phyloP scores from a whole-genome alignment of 768 basidiomycete species.

The Chalciporus chontae region DNA sequence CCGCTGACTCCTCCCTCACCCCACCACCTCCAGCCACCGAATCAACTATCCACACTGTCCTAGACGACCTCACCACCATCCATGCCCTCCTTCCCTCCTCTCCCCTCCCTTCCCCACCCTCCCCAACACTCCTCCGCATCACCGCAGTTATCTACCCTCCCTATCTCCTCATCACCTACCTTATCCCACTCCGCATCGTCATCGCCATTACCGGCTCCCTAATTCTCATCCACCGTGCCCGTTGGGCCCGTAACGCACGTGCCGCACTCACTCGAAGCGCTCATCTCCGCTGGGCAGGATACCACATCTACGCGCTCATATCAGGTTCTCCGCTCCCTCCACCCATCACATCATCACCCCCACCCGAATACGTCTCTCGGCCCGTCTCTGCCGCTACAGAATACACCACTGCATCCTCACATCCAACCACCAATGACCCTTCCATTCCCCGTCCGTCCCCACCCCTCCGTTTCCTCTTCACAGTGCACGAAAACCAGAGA shows the following conservation, averaged over 20 bases:
- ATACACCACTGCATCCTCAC: conserved; percentile 15
- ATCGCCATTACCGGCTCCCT: conserved; percentile 57
- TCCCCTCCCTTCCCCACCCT: conserved; percentile 13
- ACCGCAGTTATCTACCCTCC: conserved; percentile 56
- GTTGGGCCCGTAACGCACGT: conserved; percentile 58
- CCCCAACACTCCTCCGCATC: conserved; percentile 48
- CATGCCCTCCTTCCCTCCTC: conserved; percentile 52
- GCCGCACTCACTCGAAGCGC: conserved; percentile 60
- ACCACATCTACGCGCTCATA: conserved; percentile 48
- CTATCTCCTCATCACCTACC: conserved; percentile 61
- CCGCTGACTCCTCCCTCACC: conserved; percentile 9
- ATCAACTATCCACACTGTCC: conserved; percentile 44
- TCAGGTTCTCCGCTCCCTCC: conserved; percentile 52
- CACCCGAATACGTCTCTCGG: conserved; percentile 27
- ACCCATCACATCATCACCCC: conserved; percentile 31
- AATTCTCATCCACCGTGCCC: conserved; percentile 60
- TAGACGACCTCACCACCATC: conserved; percentile 66
- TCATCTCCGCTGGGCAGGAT: conserved; percentile 62
- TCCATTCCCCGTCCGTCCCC: conserved; percentile 22
- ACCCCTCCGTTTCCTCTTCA: conserved; percentile 74
- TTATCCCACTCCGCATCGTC: conserved; percentile 60
- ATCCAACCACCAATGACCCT: conserved; percentile 4
- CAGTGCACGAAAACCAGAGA: conserved; percentile 90
- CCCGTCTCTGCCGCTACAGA: conserved; percentile 20
- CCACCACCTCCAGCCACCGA: conserved; percentile 47